A percentile compares a stretch with the other conserved stretches of the same genome.
Evolutionary conservation across 805 yeast genomes (phyloP).

Genomic region (Yamadazyma paraphyllophila): DNA sequence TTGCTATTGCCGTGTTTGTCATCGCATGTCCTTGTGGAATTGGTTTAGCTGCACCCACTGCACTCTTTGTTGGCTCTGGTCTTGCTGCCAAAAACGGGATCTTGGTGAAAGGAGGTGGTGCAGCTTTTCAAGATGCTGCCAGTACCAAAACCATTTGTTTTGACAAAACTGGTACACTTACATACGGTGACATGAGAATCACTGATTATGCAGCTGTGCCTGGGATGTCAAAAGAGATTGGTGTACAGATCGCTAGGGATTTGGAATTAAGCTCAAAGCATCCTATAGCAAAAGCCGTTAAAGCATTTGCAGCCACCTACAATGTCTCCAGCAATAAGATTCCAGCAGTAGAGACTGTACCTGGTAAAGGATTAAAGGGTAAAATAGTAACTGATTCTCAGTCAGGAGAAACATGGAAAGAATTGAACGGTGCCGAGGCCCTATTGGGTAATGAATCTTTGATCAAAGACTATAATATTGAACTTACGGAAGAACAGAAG

Average conservation of each 20-base stretch:
- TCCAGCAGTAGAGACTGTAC: conserved; percentile 49
- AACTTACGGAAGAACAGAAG: conserved; percentile 28
- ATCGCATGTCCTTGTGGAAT: conserved; percentile 87
- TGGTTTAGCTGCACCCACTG: conserved; percentile 84
- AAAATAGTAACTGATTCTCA: conserved; percentile 22
- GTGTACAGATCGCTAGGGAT: conserved; percentile 52
- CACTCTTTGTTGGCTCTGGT: conserved; percentile 76
- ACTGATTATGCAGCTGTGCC: conserved; percentile 45
- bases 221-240: conserved; percentile 16
- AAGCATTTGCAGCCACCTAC: conserved; percentile 21
- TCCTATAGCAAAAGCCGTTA: conserved; percentile 64
- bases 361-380: conserved; percentile 63
- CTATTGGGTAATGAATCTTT: conserved; percentile 62
- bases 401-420: conserved; percentile 27
- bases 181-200: conserved; percentile 60
- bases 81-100: conserved; percentile 76
- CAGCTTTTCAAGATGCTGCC: conserved; percentile 77
- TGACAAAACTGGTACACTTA: conserved; percentile 78
- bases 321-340: conserved; percentile 33
- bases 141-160: conserved; percentile 62
- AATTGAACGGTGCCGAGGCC: conserved; percentile 33
- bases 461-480: conserved; percentile 47
- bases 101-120: conserved; percentile 77
- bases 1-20: conserved; percentile 76
- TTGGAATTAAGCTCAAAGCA: conserved; percentile 65